Base-by-base conservation (phyloP, 2,329 filamentous ascomycete genomes). In the Coccinonectria pachysandricola region DNA sequence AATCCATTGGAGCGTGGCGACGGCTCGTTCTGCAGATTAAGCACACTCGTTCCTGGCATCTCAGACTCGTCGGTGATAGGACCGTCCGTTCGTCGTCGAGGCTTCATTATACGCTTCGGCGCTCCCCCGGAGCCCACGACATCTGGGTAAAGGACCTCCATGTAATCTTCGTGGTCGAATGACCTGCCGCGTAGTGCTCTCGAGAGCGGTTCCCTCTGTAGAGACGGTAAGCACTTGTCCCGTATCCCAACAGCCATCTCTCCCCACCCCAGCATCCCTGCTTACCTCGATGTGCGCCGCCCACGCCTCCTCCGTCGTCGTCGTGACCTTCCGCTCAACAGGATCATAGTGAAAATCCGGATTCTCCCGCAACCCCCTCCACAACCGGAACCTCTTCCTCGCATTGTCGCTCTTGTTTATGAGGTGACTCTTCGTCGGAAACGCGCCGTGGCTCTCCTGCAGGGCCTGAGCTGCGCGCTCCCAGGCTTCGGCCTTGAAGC, bases 401-500 rank as follows among this genome's bases (percentile, higher is more conserved):
- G 70, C 70, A 48, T 75, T 75, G 51, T 75, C 70, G 37, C 67
- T 71, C 53, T 75, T 75, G 56, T 75, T 75, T 49, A 75, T 71
- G 18, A 75, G 62, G 28, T 75, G 70, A 40, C 61, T 65, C 52
- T 74, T 74, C 35, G 69, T 63, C n/a, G 69, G 68, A 36, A 61
- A 71, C 23, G 69, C 68, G 42, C 58, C 57, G 41, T 74, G 70
- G 28, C 60, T 61, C 15, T 68, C 64, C 50, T 66, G 62, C 28
- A 75, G 51, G 16, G 66, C 68, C 23, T 59, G 54, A 29, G 64
- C 61, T 23, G 70, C 70, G 37, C 67, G 65, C 30, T 73, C 66
- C 70, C 70, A 75, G 2, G 69, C 70, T 43, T 72, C 68, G 11
- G 64, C 58, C 50, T 75, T 74, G 59, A 75, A 74, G 55, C 65